phyloP scores from a whole-genome alignment of 768 basidiomycete species.

The Termitomyces sp. region DNA sequence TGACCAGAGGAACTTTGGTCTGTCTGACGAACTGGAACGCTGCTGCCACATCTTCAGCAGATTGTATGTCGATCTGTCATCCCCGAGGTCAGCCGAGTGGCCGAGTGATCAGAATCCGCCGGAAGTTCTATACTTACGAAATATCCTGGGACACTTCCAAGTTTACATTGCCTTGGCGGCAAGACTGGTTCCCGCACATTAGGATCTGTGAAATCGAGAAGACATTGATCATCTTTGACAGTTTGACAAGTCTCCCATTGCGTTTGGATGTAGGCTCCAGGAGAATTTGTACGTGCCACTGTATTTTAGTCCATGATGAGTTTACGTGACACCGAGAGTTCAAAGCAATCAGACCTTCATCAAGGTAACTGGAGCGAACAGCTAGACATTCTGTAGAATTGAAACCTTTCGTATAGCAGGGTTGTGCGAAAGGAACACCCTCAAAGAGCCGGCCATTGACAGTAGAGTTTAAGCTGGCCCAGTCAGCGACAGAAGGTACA shows the following conservation, averaged over 20 bases:
- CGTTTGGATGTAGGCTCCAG: slow-evolving; percentile 27
- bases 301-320: background rate
- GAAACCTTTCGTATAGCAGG: slow-evolving; percentile 17
- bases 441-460: slow-evolving; percentile 14
- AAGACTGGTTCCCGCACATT: slow-evolving; percentile 19
- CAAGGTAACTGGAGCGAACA: slow-evolving; percentile 14
- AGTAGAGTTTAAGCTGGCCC: slow-evolving; percentile 13
- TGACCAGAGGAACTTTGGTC: slow-evolving; percentile 34
- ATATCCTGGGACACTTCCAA: slow-evolving; percentile 32
- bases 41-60: slow-evolving; percentile 32
- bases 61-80: slow-evolving; percentile 28
- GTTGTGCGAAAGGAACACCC: slow-evolving; percentile 18
- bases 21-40: slow-evolving; percentile 39
- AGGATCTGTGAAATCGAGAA: slow-evolving; percentile 35
- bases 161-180: slow-evolving; percentile 24
- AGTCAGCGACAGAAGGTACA: slow-evolving; percentile 6
- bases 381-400: slow-evolving; percentile 12
- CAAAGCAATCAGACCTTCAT: slow-evolving; percentile 13
- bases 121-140: slow-evolving; percentile 24
- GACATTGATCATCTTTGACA: slow-evolving; percentile 34
- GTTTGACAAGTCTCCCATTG: slow-evolving; percentile 57
- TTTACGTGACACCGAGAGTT: background rate
- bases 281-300: slow-evolving; percentile 14
- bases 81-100: background rate
- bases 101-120: background rate